A percentile compares a stretch with the other conserved stretches of the same genome.
These are phyloP conservation scores for Monosporozyma servazzii DNA, from an alignment of 805 yeast genomes.

Conservation along the genomic window DNA sequence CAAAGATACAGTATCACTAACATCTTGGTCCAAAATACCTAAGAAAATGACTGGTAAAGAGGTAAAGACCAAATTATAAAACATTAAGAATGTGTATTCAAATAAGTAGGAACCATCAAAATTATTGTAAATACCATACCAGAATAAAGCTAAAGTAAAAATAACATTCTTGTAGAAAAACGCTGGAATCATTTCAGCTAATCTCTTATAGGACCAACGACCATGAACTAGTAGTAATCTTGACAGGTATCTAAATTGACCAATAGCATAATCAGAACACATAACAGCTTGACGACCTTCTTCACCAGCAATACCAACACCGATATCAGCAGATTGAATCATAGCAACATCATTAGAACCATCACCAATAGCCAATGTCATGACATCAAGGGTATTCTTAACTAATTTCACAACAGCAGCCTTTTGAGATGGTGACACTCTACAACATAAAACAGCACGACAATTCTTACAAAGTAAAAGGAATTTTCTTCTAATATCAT, in stretches of 20 bases:
- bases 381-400: slow-evolving; percentile 63
- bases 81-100: slow-evolving; percentile 73
- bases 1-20: slow-evolving; percentile 55
- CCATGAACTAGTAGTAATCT: slow-evolving; percentile 70
- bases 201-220: slow-evolving; percentile 76
- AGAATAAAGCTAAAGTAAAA: slow-evolving; percentile 63
- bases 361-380: slow-evolving; percentile 84
- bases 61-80: slow-evolving; percentile 75
- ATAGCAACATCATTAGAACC: slow-evolving; percentile 87
- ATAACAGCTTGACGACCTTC: slow-evolving; percentile 85
- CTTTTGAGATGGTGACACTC: slow-evolving; percentile 83
- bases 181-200: slow-evolving; percentile 75
- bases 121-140: slow-evolving; percentile 68
- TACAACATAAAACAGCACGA: slow-evolving; percentile 72
- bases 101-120: slow-evolving; percentile 74
- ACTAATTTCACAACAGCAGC: slow-evolving; percentile 76
- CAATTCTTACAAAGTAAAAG: slow-evolving; percentile 69
- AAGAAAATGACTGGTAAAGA: slow-evolving; percentile 71
- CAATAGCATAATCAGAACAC: slow-evolving; percentile 82
- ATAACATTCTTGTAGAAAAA: slow-evolving; percentile 74
- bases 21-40: slow-evolving; percentile 78
- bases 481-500: slow-evolving; percentile 46
- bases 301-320: slow-evolving; percentile 87
- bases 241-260: slow-evolving; percentile 67
- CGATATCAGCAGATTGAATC: slow-evolving; percentile 84